These are phyloP conservation scores for Syzygium grande DNA, from an alignment of 345 rosid species.

Conservation along the genomic window DNA sequence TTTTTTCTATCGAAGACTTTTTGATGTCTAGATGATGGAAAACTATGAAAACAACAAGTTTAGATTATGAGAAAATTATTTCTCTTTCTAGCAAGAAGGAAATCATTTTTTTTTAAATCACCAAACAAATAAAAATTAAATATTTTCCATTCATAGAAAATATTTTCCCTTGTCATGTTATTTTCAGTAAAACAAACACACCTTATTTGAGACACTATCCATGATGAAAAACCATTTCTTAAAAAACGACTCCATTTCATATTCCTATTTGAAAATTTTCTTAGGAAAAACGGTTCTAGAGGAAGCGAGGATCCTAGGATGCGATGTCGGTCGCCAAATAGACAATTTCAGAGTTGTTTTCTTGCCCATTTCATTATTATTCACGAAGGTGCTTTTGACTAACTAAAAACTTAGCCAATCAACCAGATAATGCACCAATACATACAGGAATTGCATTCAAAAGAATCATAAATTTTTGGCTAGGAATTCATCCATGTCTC, in stretches of 20 bases:
- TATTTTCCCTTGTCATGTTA: too few species aligned
- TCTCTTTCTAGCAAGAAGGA: too few species aligned
- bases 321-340: background rate
- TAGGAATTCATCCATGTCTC: background rate
- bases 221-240: accelerated
- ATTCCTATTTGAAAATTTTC: background rate
- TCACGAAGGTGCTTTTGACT: background rate
- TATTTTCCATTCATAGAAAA: too few species aligned
- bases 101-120: too few species aligned
- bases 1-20: too few species aligned
- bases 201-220: background rate
- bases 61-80: too few species aligned
- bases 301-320: background rate
- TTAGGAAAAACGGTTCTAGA: background rate
- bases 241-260: background rate
- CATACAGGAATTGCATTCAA: background rate
- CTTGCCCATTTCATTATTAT: background rate
- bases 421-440: background rate
- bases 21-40: too few species aligned
- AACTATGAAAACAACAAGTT: too few species aligned
- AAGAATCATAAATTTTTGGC: background rate
- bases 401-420: background rate
- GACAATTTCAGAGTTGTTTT: background rate
- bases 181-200: too few species aligned
- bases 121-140: too few species aligned